These are phyloP conservation scores for Colletotrichum limetticola DNA, from an alignment of 2,329 filamentous ascomycete genomes.

Conservation along the genomic window DNA sequence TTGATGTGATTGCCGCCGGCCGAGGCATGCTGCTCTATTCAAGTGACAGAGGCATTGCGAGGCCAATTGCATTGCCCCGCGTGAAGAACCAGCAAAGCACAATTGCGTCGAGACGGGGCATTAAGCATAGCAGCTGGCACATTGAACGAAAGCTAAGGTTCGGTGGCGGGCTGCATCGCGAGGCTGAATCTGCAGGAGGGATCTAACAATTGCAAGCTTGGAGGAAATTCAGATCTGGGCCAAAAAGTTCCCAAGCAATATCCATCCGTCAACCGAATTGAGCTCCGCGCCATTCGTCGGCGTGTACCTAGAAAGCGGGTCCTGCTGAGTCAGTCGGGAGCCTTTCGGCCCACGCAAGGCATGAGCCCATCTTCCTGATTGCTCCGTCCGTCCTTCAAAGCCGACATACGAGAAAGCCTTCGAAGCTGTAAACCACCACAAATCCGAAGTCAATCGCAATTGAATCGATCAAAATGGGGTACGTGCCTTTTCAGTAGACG, in stretches of 20 bases:
- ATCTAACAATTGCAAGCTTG: neutral
- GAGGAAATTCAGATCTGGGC: neutral
- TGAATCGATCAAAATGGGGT: conserved; percentile 53
- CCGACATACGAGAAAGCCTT: conserved; percentile 37
- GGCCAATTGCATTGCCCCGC: conserved; percentile 37
- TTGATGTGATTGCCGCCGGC: conserved; percentile 21
- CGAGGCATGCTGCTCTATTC: conserved; percentile 39
- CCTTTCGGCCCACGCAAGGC: conserved; percentile 22
- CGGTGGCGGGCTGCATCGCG: conserved; percentile 18
- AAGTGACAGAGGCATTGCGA: conserved; percentile 37
- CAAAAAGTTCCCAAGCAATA: conserved; percentile 7
- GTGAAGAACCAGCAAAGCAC: conserved; percentile 9
- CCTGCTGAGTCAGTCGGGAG: conserved; percentile 19
- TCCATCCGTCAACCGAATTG: conserved; percentile 25
- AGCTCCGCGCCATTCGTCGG: conserved; percentile 19
- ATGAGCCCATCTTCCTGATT: conserved; percentile 32
- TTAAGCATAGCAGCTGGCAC: conserved; percentile 29
- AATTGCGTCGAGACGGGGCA: neutral
- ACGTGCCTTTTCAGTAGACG: conserved; percentile 37
- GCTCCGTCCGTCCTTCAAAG: conserved; percentile 41
- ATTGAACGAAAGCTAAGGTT: neutral
- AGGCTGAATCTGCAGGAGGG: neutral
- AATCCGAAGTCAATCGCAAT: conserved; percentile 37
- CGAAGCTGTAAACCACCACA: conserved; percentile 38
- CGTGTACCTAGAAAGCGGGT: neutral